Base-by-base conservation (phyloP, 768 basidiomycete genomes). In the Boletus insuetus region DNA sequence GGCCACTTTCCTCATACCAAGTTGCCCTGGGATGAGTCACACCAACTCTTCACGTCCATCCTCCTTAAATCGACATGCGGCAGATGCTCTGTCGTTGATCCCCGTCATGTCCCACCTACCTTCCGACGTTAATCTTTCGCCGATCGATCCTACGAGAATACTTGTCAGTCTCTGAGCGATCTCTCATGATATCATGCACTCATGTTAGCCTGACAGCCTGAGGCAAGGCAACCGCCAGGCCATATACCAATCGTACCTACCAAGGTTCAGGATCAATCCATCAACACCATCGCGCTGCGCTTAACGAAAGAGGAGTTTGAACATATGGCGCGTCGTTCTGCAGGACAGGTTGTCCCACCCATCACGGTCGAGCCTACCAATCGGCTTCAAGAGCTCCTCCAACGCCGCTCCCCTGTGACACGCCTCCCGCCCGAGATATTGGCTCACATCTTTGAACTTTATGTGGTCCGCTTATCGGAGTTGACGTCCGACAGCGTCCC, bases 361-460 rank as follows among this genome's bases (percentile, higher is more conserved):
- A 7, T 54, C 51, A 17, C 9, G 6, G 8, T 17, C 1, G n/a
- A 31, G 9, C 26, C 26, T 16, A 38, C 37, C 14, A 42, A 29
- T 20, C 37, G 16, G 41, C 41, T 46, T 22, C 45, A 38, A 7
- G 26, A 3, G 0, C 31, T 17, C n/a, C 4, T 37, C n/a, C 35
- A 17, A 6, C 24, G 11, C 40, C 29, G 5, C 45, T 53, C 54
- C 17, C 58, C 54, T 6, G 41, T 58, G 38, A 51, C 51, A 19
- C 39, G 46, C 14, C 37, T 64, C 26, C 65, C 60, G 11, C 34
- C 56, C 5, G 60, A 83, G 72, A 68, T 82, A 78, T 50, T 77
- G 26, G 32, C 39, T 12, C 22, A 49, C 34, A 45, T 65, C 10
- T 67, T 60, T 31, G 54, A 55, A 19, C 11, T 58, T 19, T 59